Evolutionary conservation across 2,329 filamentous ascomycete species (phyloP).

Genomic region (Pseudogymnoascus sp.): DNA sequence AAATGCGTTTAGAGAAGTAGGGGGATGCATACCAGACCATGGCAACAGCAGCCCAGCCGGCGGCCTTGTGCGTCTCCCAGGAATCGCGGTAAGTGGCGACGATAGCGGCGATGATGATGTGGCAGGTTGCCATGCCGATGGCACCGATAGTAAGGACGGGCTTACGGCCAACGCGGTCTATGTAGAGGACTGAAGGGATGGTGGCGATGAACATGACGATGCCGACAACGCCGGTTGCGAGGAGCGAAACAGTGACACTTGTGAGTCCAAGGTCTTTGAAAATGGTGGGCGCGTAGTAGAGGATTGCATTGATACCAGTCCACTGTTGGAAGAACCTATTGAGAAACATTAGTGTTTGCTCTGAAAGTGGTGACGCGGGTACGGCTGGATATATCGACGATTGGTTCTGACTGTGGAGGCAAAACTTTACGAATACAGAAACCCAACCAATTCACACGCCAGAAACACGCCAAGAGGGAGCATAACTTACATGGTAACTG

Average conservation of each 20-base stretch:
- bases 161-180: slow-evolving; percentile 59
- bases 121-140: slow-evolving; percentile 61
- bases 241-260: slow-evolving; percentile 45
- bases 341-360: neutral
- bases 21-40: slow-evolving; percentile 67
- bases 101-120: slow-evolving; percentile 66
- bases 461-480: neutral
- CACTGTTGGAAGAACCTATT: slow-evolving; percentile 48
- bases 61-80: slow-evolving; percentile 51
- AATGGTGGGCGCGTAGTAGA: slow-evolving; percentile 40
- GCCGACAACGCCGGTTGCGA: slow-evolving; percentile 66
- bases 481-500: slow-evolving; percentile 45
- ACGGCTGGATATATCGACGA: neutral
- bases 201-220: slow-evolving; percentile 65
- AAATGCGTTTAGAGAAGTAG: slow-evolving; percentile 37
- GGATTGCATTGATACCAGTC: slow-evolving; percentile 39
- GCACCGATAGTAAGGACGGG: slow-evolving; percentile 58
- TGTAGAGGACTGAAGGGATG: slow-evolving; percentile 59
- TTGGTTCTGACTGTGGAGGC: neutral
- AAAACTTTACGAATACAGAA: neutral
- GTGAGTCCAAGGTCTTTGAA: slow-evolving; percentile 40
- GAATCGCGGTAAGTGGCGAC: slow-evolving; percentile 55
- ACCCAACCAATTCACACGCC: neutral
- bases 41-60: slow-evolving; percentile 60
- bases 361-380: neutral